phyloP scores from a whole-genome alignment of 2,329 filamentous ascomycete species.

The Thielaviopsis cerberus region DNA sequence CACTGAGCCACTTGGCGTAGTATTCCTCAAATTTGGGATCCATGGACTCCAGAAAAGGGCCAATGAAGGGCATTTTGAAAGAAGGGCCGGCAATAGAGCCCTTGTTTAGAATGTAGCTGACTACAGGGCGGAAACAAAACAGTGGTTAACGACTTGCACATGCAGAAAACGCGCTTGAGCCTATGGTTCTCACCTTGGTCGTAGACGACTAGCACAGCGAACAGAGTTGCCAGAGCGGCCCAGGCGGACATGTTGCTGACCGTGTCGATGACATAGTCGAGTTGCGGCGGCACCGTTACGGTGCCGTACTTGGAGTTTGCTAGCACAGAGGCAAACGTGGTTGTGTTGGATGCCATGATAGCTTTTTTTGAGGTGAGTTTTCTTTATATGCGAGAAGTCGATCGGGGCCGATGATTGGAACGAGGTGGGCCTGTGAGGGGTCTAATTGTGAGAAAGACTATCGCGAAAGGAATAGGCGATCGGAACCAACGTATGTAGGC shows the following conservation, averaged over 20 bases:
- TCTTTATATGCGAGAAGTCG: neutral
- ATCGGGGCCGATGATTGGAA: neutral
- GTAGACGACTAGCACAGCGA: conserved; percentile 58
- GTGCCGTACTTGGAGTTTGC: conserved; percentile 38
- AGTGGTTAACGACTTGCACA: neutral
- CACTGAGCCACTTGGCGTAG: conserved; percentile 79
- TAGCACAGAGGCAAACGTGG: conserved; percentile 50
- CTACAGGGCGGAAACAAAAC: conserved; percentile 24
- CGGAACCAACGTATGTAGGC: neutral
- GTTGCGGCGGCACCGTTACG: conserved; percentile 33
- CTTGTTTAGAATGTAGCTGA: conserved; percentile 57
- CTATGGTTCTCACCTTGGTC: conserved; percentile 55
- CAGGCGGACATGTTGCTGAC: conserved; percentile 27
- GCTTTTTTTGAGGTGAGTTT: neutral
- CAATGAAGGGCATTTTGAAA: conserved; percentile 72
- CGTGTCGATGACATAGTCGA: conserved; percentile 36
- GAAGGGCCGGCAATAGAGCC: conserved; percentile 56
- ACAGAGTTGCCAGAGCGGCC: conserved; percentile 38
- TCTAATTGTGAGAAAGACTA: neutral
- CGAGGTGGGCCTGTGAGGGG: neutral
- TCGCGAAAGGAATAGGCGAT: neutral
- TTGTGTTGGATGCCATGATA: conserved; percentile 29
- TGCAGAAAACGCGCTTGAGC: neutral
- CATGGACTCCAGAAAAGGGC: conserved; percentile 84
- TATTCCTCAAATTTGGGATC: conserved; percentile 86